Base-by-base conservation (phyloP, 805 yeast species). In the Lipomyces yamadae region DNA sequence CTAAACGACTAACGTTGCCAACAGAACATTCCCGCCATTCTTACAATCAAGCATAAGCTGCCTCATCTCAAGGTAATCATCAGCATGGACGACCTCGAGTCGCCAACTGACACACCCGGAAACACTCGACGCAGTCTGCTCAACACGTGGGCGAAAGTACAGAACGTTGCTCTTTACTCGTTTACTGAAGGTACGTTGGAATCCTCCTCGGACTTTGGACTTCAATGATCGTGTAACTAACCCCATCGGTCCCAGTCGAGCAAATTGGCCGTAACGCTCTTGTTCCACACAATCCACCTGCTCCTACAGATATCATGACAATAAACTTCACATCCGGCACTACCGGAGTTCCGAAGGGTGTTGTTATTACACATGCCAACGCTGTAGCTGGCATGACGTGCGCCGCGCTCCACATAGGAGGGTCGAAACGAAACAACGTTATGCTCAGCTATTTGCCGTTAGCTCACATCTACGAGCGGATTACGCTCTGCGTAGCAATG, bases 341-440 rank as follows among this genome's bases (percentile, higher is more conserved):
- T 2, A 88, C 92, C 1, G 92, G 92, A n/a, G 76, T 81, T 24
- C 93, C 93, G 53, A 88, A 89, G 76, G 93, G 93, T 62, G 92
- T 86, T 11, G 84, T 82, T 29, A 67, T 84, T 57, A 79, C 83
- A 4, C 91, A 88, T 61, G 76, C 78, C 11, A 82, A 82, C 37
- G 72, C 71, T 3, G 29, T 63, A 33, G 72, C 72, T 11, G 72
- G 62, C 0, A 24, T 67, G 60, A 50, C 71, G 8, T 54, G 63
- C 33, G 45, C 56, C 7, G 4, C 35, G 15, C 6, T 48, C 52
- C 64, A 54, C 33, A 35, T 62, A 32, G 56, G 18, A n/a, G 24
- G 50, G 10, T 7, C 79, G 86, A 70, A 78, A 79, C 64, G 77
- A 75, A 66, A 76, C 76, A 70, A 80, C 76, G 69, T 39, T 59